Percentiles rank a stretch among this genome's conserved stretches.
Evolutionary conservation across 2,329 filamentous ascomycete species (phyloP).

Genomic region (Penicillium sp.): DNA sequence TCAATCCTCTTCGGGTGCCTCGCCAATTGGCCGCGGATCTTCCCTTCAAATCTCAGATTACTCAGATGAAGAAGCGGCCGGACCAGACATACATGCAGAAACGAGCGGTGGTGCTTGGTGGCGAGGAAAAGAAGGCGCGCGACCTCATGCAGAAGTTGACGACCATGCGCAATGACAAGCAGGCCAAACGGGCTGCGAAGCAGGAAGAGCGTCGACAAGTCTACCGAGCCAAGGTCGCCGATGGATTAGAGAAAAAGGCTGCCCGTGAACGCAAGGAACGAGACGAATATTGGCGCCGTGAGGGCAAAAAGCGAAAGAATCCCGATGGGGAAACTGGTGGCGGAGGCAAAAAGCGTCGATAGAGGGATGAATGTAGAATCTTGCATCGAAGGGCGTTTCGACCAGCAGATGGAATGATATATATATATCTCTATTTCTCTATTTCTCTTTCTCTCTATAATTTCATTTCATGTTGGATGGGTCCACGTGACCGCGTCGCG

Average conservation of each 20-base stretch:
- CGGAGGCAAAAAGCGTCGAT: slow-evolving; percentile 43
- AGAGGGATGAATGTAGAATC: slow-evolving; percentile 18
- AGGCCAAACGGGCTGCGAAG: slow-evolving; percentile 71
- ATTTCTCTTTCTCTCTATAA: too few species aligned
- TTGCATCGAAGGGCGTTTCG: slow-evolving; percentile 25
- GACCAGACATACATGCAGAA: slow-evolving; percentile 89
- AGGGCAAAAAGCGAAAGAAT: slow-evolving; percentile 71
- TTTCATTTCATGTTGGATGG: slow-evolving; percentile 1
- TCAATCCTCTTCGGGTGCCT: slow-evolving; percentile 58
- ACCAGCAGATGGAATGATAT: slow-evolving; percentile 13
- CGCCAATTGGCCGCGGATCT: slow-evolving; percentile 63
- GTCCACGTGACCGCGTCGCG: slow-evolving; percentile 34
- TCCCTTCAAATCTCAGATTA: slow-evolving; percentile 88
- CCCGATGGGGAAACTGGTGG: slow-evolving; percentile 49
- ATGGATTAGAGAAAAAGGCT: slow-evolving; percentile 75
- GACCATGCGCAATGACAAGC: slow-evolving; percentile 83
- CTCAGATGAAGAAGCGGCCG: slow-evolving; percentile 70
- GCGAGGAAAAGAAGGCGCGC: slow-evolving; percentile 83
- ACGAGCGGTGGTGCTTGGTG: slow-evolving; percentile 77
- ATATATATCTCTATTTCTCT: too few species aligned
- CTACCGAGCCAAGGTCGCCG: slow-evolving; percentile 76
- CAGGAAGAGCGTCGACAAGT: slow-evolving; percentile 80
- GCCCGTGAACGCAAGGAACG: slow-evolving; percentile 84
- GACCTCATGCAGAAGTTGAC: slow-evolving; percentile 89
- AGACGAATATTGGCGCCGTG: slow-evolving; percentile 85